phyloP scores from a whole-genome alignment of 495 filamentous ascomycete genomes.

The Amorphotheca resinae region DNA sequence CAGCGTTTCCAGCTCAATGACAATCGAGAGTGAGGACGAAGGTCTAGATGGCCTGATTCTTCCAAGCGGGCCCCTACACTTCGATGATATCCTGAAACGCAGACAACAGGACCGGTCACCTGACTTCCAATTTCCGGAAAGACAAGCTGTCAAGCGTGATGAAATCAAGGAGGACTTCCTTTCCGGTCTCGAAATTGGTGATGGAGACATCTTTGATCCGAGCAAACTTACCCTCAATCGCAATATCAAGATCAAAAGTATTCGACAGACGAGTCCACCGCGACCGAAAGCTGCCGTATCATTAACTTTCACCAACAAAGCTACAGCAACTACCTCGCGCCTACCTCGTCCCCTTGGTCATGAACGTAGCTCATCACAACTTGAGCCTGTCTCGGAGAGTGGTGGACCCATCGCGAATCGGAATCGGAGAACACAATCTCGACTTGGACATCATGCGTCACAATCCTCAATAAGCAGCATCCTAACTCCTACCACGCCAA shows the following conservation, averaged over 20 bases:
- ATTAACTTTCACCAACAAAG: conserved; percentile 78
- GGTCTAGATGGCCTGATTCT: conserved; percentile 74
- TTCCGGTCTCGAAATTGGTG: conserved; percentile 74
- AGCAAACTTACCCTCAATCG: conserved; percentile 78
- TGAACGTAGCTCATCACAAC: conserved; percentile 55
- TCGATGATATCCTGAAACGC: conserved; percentile 61
- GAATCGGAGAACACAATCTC: conserved; percentile 46
- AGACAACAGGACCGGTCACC: conserved; percentile 43
- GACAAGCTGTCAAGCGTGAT: conserved; percentile 18
- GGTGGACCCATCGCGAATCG: conserved; percentile 53
- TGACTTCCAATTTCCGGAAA: conserved; percentile 27
- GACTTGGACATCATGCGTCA: conserved; percentile 47
- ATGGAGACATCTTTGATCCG: conserved; percentile 67
- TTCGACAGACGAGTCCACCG: conserved; percentile 49
- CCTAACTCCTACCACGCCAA: conserved; percentile 40
- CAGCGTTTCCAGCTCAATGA: conserved; percentile 79
- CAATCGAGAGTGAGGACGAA: conserved; percentile 90
- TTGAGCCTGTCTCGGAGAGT: conserved; percentile 89
- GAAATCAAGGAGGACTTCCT: conserved; percentile 71
- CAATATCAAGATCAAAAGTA: conserved; percentile 76
- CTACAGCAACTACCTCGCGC: conserved; percentile 27
- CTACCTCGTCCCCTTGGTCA: conserved; percentile 52
- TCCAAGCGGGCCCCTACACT: conserved; percentile 70
- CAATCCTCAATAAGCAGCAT: conserved; percentile 52
- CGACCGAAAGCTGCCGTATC: conserved; percentile 66